Base-by-base conservation (phyloP, 2,329 filamentous ascomycete genomes). In the Pseudogymnoascus sp. region DNA sequence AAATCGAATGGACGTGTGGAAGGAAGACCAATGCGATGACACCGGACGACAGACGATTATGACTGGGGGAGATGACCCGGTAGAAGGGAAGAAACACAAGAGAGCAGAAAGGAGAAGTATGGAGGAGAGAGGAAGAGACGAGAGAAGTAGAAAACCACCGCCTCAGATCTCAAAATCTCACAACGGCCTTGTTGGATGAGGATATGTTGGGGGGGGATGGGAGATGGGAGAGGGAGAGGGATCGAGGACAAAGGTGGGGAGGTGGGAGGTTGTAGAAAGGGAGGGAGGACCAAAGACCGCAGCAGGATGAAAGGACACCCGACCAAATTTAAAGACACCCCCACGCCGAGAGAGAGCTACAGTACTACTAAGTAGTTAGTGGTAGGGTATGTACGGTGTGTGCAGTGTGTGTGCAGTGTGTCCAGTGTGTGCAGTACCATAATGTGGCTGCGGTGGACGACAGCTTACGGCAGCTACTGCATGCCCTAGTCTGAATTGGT, bases 1-100 rank as follows among this genome's bases (percentile, higher is more conserved):
- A 36, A 58, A 58, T 58, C 57, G 57, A 58, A 58, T 25, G 37
- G 57, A 58, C 57, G 57, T 58, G 14, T 25, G 22, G 57, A 58
- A 58, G 57, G 18, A 58, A 38, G 57, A 37, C 22, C 57, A 58
- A 58, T 58, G 36, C 57, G 57, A 58, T 37, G 57, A 58, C 33
- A 38, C 57, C 57, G 4, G 33, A 58, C 18, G 33, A 58, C 57
- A 25, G 57, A 58, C 57, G 33, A 25, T 36, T 58, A 58, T 50
- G 43, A 50, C 43, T 25, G 22, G 22, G 22, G 4, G 22, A 25
- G 22, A 18, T 25, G 25, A 30, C 43, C 43, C 43, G 25, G 43
- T 18, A 50, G 8, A 50, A 50, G 43, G 43, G 43, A 33, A 58
- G 57, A 58, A 36, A 58, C 33, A 58, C 57, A 58, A 58, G 22